Evolutionary conservation across 2,329 filamentous ascomycete genomes (phyloP), one percentile per base, ranked within the genome.

Genomic region (Tolypocladium pustulatum): DNA sequence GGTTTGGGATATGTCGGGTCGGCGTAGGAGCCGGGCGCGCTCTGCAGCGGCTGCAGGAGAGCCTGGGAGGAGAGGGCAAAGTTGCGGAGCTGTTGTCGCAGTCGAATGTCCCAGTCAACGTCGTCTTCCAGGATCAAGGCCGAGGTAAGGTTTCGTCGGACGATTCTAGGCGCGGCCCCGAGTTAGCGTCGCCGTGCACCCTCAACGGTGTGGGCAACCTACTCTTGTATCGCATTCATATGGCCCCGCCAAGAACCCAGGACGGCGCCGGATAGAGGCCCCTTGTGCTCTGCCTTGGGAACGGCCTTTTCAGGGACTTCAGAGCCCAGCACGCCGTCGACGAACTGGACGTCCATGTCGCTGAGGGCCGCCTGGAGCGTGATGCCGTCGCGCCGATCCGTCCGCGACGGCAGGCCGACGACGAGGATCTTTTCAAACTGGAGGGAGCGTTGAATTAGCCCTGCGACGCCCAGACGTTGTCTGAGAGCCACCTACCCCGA

Each of bases 81-180:
- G 53, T 69, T 61, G 34, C 64, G 70, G 20, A 83, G 72, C 63
- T 84, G 81, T 0, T 68, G 56, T 37, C 78, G 78, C 30, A 84
- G 66, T 0, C 73, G 70, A 15, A 83, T 67, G 58, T 84, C 81
- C 81, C 81, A 84, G 68, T 84, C 81, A 25, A 76, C 73, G 58
- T 84, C 81, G 63, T 84, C 81, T 64, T 84, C 81, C 32, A 84
- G 65, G 34, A 84, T 78, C 2, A 84, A 68, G 0, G 78, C 80
- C 1, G 76, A 78, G 1, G 72, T 68, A 3, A 81, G 62, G 46
- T 76, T 74, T 13, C 75, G 67, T n/a, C 75, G 69, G 15, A 82
- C 71, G 15, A 83, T 69, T 27, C 71, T 73, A n/a, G 12, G 27
- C 3, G 49, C 17, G 7, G 49, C 30, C 8, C 3, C 10, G 5